Percentiles rank a stretch among this genome's conserved stretches.
phyloP scores from a whole-genome alignment of 2,329 filamentous ascomycete genomes.

The Talaromyces sp. region DNA sequence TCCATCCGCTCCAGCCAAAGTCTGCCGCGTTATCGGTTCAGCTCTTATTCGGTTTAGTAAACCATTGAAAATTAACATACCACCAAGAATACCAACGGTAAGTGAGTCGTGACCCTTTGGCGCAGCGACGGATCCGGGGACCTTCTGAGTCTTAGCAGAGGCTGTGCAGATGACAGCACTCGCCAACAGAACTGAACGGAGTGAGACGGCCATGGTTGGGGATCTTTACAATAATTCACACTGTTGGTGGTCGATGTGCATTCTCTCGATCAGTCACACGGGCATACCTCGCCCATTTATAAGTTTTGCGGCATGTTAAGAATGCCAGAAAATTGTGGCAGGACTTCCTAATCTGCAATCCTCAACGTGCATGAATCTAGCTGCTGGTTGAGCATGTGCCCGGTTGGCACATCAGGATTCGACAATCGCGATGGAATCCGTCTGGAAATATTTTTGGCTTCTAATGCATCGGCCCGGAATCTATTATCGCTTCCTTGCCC shows the following conservation, averaged over 20 bases:
- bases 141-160: constrained; percentile 8
- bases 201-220: neutral
- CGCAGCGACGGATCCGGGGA: constrained; percentile 1
- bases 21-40: constrained; percentile 11
- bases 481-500: neutral
- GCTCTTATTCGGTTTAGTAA: neutral
- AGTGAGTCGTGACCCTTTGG: constrained; percentile 4
- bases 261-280: neutral
- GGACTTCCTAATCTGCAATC: neutral
- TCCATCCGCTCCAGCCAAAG: constrained; percentile 24
- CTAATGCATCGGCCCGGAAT: neutral
- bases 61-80: neutral
- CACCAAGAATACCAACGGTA: constrained; percentile 11
- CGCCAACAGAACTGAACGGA: constrained; percentile 1
- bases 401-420: neutral
- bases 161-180: neutral
- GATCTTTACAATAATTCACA: neutral
- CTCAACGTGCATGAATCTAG: neutral
- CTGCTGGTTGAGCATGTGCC: neutral
- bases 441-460: neutral
- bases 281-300: neutral
- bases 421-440: neutral
- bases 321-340: neutral
- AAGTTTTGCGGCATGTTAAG: too few species aligned
- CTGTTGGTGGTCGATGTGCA: neutral